phyloP scores from a whole-genome alignment of 179 eudicot genomes.

The Camellia oleifera region DNA sequence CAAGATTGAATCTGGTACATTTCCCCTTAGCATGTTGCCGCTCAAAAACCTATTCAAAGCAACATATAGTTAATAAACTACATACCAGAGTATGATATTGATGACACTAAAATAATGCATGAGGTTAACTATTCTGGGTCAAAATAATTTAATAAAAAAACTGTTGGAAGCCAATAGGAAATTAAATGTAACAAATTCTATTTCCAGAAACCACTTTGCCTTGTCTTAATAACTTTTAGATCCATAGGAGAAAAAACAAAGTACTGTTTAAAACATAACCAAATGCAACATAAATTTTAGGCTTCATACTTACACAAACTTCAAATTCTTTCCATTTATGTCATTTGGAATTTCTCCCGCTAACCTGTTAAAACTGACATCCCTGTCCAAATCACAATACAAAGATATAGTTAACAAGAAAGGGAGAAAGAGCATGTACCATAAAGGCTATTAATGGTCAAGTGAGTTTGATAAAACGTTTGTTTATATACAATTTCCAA shows the following conservation, averaged over 20 bases:
- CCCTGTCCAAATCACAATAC: constrained; percentile 33
- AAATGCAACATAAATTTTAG: background rate
- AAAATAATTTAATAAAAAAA: background rate
- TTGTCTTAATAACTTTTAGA: background rate
- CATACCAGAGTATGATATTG: background rate
- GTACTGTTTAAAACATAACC: background rate
- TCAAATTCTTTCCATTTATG: constrained; percentile 38
- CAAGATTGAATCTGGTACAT: constrained; percentile 36
- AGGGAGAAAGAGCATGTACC: background rate
- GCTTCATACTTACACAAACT: constrained; percentile 51
- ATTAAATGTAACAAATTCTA: background rate
- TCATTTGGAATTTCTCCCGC: constrained; percentile 51
- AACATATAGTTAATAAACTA: background rate
- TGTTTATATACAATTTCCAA: background rate
- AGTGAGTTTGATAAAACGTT: background rate
- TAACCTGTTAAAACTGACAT: constrained; percentile 66
- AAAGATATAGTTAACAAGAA: background rate
- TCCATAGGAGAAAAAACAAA: no score
- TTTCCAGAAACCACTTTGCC: background rate
- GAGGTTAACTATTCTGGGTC: background rate
- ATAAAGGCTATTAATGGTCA: background rate
- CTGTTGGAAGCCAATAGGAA: background rate
- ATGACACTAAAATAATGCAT: background rate
- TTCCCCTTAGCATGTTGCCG: constrained; percentile 40
- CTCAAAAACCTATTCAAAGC: constrained; percentile 33